phyloP scores from a whole-genome alignment of 1,284 basidiomycete species.

The Lentinula novae-zelandiae region DNA sequence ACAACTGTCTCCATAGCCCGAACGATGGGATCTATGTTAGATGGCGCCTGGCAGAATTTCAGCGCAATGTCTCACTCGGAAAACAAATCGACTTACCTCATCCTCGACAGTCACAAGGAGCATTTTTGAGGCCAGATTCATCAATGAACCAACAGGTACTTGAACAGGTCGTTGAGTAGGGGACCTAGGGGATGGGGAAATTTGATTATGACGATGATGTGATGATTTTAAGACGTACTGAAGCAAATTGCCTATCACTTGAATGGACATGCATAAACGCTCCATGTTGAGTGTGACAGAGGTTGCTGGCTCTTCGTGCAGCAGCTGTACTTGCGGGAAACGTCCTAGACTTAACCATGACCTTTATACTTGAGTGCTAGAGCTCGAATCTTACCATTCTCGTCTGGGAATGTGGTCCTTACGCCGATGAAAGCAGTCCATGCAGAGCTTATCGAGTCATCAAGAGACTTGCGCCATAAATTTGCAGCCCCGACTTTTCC shows the following conservation, averaged over 20 bases:
- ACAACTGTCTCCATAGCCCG: slow-evolving; percentile 52
- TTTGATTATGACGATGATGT: not conserved
- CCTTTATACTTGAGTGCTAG: not conserved
- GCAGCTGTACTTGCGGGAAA: slow-evolving; percentile 14
- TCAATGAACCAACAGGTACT: slow-evolving; percentile 64
- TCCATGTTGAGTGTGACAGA: slow-evolving; percentile 56
- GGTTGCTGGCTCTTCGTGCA: slow-evolving; percentile 33
- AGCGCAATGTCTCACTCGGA: slow-evolving; percentile 7
- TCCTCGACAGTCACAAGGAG: slow-evolving; percentile 52
- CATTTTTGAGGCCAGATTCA: slow-evolving; percentile 48
- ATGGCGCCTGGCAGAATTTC: slow-evolving; percentile 37
- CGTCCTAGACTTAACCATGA: slow-evolving; percentile 9
- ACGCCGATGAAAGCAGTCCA: slow-evolving; percentile 57
- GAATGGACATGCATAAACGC: slow-evolving; percentile 51
- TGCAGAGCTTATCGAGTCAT: slow-evolving; percentile 60
- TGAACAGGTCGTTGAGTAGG: slow-evolving; percentile 64
- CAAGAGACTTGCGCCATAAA: slow-evolving; percentile 69
- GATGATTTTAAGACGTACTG: slow-evolving; percentile 28
- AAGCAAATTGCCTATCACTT: slow-evolving; percentile 51
- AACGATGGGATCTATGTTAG: slow-evolving; percentile 43
- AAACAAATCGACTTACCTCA: slow-evolving; percentile 31
- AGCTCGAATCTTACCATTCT: slow-evolving; percentile 14
- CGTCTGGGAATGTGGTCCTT: slow-evolving; percentile 50
- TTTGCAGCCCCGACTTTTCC: slow-evolving; percentile 72
- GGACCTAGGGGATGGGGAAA: slow-evolving; percentile 35